A percentile compares a stretch with the other conserved stretches of the same genome.
phyloP scores from a whole-genome alignment of 108 stramenopile species.

The Cyclostephanos tholiformis region DNA sequence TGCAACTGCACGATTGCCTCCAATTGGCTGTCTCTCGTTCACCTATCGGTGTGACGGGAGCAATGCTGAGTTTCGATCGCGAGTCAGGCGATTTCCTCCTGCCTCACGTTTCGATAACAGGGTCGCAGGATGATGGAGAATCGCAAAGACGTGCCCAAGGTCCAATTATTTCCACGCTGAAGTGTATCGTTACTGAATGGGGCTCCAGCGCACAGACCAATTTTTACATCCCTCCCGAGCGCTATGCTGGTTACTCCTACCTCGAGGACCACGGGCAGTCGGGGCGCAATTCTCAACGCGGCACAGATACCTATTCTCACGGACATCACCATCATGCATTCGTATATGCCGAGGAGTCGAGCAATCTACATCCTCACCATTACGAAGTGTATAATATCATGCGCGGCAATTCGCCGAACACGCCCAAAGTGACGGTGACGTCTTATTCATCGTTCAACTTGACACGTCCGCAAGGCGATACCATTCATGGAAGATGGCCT shows the following conservation, averaged over 20 bases:
- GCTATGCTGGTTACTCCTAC: conserved; percentile 48
- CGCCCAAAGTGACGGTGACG: conserved; percentile 5
- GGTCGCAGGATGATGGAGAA: not conserved
- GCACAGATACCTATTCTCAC: not conserved
- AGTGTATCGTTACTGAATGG: conserved; percentile 43
- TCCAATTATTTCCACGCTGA: conserved; percentile 21
- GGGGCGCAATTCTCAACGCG: not conserved
- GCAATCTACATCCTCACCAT: conserved; percentile 28
- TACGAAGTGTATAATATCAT: conserved; percentile 2
- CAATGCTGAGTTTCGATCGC: not conserved
- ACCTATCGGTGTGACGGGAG: not conserved
- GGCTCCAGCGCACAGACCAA: conserved; percentile 37
- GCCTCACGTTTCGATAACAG: not conserved
- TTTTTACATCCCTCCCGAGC: conserved; percentile 49
- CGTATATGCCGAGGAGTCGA: conserved; percentile 20
- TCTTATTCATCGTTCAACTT: not conserved
- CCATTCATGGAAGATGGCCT: not conserved
- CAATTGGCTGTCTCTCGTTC: conserved; percentile 9
- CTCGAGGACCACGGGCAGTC: conserved; percentile 12
- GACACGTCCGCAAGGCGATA: not conserved
- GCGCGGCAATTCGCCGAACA: not conserved
- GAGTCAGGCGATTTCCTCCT: not conserved
- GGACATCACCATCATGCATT: conserved; percentile 21
- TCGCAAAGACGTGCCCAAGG: conserved; percentile 2
- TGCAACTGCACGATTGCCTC: conserved; percentile 51